Evolutionary conservation across 2,329 filamentous ascomycete genomes (phyloP), one percentile per base, ranked within the genome.

Genomic region (Fusarium zealandicum): DNA sequence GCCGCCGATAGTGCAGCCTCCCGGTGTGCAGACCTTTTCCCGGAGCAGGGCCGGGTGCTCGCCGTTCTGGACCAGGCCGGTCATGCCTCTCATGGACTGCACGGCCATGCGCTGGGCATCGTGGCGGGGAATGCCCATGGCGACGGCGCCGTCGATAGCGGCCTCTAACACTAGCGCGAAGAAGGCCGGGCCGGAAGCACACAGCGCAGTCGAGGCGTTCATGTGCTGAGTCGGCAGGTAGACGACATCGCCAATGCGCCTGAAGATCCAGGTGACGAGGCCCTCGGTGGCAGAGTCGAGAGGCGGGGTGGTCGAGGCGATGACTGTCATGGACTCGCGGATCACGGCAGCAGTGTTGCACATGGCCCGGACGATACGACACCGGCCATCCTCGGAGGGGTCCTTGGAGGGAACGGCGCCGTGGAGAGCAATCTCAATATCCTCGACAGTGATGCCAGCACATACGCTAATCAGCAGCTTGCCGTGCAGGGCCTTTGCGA

Each of bases 391-490:
- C 49, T 75, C 71, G 5, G 76, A 74, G 13, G 76, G 72, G 62
- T 76, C 74, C 57, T 79, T 73, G n/a, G 75, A 73, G 31, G 80
- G 77, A 16, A 80, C 74, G 9, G 78, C 75, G 20, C 81, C 80
- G 66, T 90, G 86, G 11, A 93, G 74, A 27, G 84, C 81, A 13
- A 76, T 75, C 67, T 88, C 82, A 59, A 96, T 85, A 66, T 92
- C 85, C 41, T 83, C 73, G 13, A 85, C 83, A 2, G 88, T 86
- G 17, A 95, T 84, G 51, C 92, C 92, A 5, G 90, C 90, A 56
- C 89, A 85, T 64, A 96, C 92, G 67, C 85, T 90, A 71, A 96
- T 88, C 32, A 96, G 79, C 5, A 96, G 81, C 74, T 96, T 96
- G 36, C 90, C 90, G 54, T 83, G 78, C 12, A 96, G 81, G 1